Base-by-base conservation (phyloP, 768 basidiomycete species). In the Leccinum aurantiacum region DNA sequence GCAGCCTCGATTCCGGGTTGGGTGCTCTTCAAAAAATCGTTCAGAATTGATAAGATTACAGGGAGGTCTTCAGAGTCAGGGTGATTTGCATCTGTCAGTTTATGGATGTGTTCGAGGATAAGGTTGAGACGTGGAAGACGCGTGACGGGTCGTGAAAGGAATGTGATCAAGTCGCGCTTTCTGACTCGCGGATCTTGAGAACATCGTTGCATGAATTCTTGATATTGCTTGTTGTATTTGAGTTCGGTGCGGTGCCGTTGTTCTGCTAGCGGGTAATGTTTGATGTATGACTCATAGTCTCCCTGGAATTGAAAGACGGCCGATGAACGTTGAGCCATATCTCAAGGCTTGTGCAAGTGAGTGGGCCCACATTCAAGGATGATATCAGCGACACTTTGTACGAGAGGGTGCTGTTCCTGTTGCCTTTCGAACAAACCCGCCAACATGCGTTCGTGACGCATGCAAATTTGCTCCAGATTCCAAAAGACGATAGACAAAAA, bases 1-100 rank as follows among this genome's bases (percentile, higher is more conserved):
- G 94, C 91, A n/a, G 88, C 90, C 60, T 86, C 90, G 60, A 96
- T 95, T 4, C 94, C 94, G 1, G 93, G 93, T 67, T 95, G 88
- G 0, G 91, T 91, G 63, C 88, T 88, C 78, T 90, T 93, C 60
- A 96, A 80, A 62, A 86, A 87, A 50, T 87, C 83, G 31, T 80
- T 84, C 56, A 95, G 66, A 3, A 94, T 82, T 10, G 79, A 80
- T 25, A 91, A 67, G 17, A 91, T 83, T 5, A 92, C 78, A 2
- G 92, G 91, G 7, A 95, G 78, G 4, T 82, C 84, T 60, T 94
- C 90, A 48, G 83, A 69, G 72, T 96, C 94, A 0, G 88, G 87
- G 69, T 94, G 91, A n/a, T 85, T 84, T 22, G 77, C 57, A n/a
- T 86, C 84, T 0, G 89, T 90, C 44, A 83, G 70, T 66, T 91